Evolutionary conservation across 1,139 yeast species (phyloP).

Genomic region (Kurtzmaniella quercitrusa): DNA sequence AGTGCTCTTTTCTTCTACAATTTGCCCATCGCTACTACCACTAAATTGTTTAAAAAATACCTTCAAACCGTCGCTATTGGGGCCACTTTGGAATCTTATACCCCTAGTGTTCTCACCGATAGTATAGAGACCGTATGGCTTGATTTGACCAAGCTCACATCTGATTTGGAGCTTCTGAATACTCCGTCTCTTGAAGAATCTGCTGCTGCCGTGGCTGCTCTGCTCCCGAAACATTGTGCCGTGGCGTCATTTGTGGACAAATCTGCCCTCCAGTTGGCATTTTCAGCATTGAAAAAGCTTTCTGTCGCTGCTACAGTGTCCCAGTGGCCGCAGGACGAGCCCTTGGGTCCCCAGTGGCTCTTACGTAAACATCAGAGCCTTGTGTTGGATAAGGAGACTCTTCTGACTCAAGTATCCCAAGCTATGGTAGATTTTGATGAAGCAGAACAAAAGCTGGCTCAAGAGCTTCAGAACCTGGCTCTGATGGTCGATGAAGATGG

Average conservation of each 20-base stretch:
- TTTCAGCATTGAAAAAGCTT: slow-evolving; percentile 53
- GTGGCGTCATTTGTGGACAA: slow-evolving; percentile 74
- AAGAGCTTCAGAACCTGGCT: slow-evolving; percentile 51
- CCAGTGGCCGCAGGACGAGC: slow-evolving; percentile 27
- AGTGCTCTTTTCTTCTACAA: slow-evolving; percentile 67
- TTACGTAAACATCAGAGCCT: slow-evolving; percentile 23
- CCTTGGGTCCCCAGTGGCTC: slow-evolving; percentile 27
- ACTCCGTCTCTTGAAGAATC: neutral
- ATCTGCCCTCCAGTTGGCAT: slow-evolving; percentile 64
- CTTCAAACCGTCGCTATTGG: slow-evolving; percentile 59
- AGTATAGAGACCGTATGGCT: slow-evolving; percentile 50
- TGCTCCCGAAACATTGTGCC: slow-evolving; percentile 70
- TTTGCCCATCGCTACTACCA: slow-evolving; percentile 60
- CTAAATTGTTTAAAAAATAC: slow-evolving; percentile 50
- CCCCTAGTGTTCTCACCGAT: slow-evolving; percentile 35
- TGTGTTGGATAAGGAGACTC: slow-evolving; percentile 41
- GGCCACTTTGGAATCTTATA: slow-evolving; percentile 52
- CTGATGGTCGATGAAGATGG: slow-evolving; percentile 87
- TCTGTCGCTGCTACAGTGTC: slow-evolving; percentile 19
- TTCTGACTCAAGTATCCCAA: slow-evolving; percentile 51
- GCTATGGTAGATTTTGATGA: slow-evolving; percentile 65
- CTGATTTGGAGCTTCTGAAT: slow-evolving; percentile 40
- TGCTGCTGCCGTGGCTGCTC: slow-evolving; percentile 22
- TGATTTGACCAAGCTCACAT: slow-evolving; percentile 56
- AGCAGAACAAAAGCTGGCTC: slow-evolving; percentile 64